A percentile compares a stretch with the other conserved stretches of the same genome.
Conservation (phyloP, 1,284 basidiomycete genomes). For the Irpex rosettiformis region DNA sequence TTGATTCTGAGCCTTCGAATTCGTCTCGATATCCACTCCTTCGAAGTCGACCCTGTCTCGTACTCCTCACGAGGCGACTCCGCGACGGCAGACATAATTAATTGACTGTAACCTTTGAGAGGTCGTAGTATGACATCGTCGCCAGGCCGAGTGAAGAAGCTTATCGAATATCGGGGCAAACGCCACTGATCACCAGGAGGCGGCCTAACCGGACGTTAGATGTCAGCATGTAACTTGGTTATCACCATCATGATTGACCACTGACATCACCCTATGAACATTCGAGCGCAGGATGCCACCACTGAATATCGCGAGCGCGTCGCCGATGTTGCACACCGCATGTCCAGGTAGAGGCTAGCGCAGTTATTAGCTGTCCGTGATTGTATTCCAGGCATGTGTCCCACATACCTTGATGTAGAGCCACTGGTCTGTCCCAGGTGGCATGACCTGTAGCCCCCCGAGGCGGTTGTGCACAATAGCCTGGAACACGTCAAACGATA, state of each 20-base stretch:
- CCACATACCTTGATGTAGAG: conserved; percentile 35
- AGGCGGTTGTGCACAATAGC: conserved; percentile 35
- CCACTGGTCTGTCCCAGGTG: conserved; percentile 34
- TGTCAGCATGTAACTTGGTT: conserved; percentile 3
- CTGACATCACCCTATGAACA: conserved; percentile 34
- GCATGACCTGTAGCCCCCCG: conserved; percentile 41
- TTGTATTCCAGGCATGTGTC: background rate
- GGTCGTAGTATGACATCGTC: conserved; percentile 28
- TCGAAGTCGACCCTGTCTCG: conserved; percentile 39
- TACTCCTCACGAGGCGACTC: conserved; percentile 31
- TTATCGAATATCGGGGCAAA: conserved; percentile 32
- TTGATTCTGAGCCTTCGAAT: conserved; percentile 43
- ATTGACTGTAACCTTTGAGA: conserved; percentile 41
- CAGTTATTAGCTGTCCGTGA: background rate
- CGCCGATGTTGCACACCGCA: conserved; percentile 37
- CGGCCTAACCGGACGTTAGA: conserved; percentile 24
- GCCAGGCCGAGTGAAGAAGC: conserved; percentile 36
- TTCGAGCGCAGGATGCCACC: conserved; percentile 36
- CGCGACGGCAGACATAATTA: conserved; percentile 39
- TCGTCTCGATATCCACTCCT: conserved; percentile 47
- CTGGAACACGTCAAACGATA: conserved; percentile 1
- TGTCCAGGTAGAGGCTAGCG: conserved; percentile 32
- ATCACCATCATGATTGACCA: background rate
- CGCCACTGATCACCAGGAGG: conserved; percentile 31
- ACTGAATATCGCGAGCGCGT: conserved; percentile 35